phyloP scores from a whole-genome alignment of 257 asterid species.

The Jacaranda mimosifolia region DNA sequence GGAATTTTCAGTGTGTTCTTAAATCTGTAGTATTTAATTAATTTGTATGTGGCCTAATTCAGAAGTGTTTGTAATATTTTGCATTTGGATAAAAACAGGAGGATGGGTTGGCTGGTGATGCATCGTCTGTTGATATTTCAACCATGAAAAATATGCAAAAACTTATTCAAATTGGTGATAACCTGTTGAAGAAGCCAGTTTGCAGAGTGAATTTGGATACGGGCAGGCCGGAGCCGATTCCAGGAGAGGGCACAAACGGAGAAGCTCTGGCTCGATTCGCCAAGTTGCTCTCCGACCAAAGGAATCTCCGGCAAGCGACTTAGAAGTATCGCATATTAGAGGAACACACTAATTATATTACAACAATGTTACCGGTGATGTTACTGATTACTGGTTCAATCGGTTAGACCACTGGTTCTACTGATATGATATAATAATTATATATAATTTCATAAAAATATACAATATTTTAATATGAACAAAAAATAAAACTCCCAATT shows the following conservation, averaged over 20 bases:
- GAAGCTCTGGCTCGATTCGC: constrained; percentile 67
- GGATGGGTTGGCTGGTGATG: constrained; percentile 54
- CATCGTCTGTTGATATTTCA: constrained; percentile 60
- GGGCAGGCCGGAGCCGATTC: constrained; percentile 57
- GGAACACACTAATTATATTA: too few relatives aligned
- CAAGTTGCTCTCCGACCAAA: constrained; percentile 61
- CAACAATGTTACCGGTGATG: too few relatives aligned
- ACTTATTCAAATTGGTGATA: constrained; percentile 57
- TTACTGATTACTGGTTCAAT: too few relatives aligned
- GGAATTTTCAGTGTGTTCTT: too few relatives aligned
- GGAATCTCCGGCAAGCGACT: constrained; percentile 43
- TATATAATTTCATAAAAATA: too few relatives aligned
- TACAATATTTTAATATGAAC: too few relatives aligned
- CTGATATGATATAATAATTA: too few relatives aligned
- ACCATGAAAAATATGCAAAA: constrained; percentile 51
- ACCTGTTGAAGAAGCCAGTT: constrained; percentile 59
- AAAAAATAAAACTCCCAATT: too few relatives aligned
- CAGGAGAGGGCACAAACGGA: constrained; percentile 68
- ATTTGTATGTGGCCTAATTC: neutral
- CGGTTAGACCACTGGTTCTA: too few relatives aligned
- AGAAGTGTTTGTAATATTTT: neutral
- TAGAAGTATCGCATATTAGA: neutral
- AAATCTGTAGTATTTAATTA: too few relatives aligned
- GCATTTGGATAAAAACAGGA: constrained; percentile 41
- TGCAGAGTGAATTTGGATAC: constrained; percentile 73